Percentiles rank a stretch among this genome's conserved stretches.
These are phyloP conservation scores for Chloranthus sessilifolius DNA, from an alignment of 164 flowering plant species.

Conservation along the genomic window DNA sequence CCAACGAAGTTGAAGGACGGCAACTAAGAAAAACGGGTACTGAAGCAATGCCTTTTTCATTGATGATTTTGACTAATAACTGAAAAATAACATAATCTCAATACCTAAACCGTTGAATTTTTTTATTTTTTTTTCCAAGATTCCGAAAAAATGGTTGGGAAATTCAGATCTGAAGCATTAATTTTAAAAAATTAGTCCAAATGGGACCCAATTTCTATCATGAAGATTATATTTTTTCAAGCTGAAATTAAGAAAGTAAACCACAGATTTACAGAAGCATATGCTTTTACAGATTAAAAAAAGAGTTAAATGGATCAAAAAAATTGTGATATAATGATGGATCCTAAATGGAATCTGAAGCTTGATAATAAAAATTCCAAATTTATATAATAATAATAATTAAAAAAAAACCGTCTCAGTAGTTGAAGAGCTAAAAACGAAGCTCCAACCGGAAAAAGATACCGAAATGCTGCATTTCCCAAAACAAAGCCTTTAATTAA, in stretches of 20 bases:
- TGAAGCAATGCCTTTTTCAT: not conserved
- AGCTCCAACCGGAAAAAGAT: no score
- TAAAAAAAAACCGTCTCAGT: no score
- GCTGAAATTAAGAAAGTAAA: not conserved
- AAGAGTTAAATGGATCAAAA: not conserved
- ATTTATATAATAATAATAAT: no score
- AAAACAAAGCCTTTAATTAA: no score
- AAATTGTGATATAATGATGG: not conserved
- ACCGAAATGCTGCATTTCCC: no score
- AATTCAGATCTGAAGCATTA: not conserved
- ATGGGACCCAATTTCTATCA: not conserved
- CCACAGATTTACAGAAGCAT: not conserved
- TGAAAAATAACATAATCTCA: not conserved
- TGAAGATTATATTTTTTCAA: not conserved
- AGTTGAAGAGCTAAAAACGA: no score
- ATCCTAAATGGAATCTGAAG: not conserved
- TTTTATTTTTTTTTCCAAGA: not conserved
- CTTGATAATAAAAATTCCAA: not conserved
- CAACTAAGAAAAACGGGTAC: slow-evolving; percentile 5
- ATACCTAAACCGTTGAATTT: slow-evolving; percentile 9
- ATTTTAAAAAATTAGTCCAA: not conserved
- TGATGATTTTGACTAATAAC: not conserved
- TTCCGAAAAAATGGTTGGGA: not conserved
- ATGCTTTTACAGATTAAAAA: not conserved
- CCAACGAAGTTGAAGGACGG: slow-evolving; percentile 10